A percentile compares a stretch with the other conserved stretches of the same genome.
These are phyloP conservation scores for Kluyveromyces aestuarii DNA, from an alignment of 805 yeast species.

Conservation along the genomic window DNA sequence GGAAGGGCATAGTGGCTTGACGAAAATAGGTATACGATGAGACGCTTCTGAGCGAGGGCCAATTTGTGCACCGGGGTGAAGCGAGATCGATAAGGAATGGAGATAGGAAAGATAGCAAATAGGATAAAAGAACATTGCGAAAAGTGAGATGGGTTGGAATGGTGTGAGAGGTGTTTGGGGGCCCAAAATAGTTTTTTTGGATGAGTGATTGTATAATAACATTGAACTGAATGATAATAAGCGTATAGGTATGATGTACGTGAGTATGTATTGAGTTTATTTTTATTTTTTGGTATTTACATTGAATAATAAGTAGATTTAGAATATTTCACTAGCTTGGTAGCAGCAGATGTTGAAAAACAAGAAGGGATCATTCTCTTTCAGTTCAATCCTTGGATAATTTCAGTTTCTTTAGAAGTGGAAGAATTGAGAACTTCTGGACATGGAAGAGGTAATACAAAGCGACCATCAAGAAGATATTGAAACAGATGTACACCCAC, in stretches of 20 bases:
- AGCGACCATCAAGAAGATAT: constrained; percentile 34
- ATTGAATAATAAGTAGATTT: too few relatives aligned
- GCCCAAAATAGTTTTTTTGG: too few relatives aligned
- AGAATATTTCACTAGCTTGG: neutral
- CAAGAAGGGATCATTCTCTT: neutral
- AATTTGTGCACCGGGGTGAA: neutral
- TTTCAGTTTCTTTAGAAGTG: neutral
- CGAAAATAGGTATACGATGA: too few relatives aligned
- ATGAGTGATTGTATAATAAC: too few relatives aligned
- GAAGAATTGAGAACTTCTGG: constrained; percentile 6
- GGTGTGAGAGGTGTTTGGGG: too few relatives aligned
- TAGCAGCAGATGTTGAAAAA: neutral
- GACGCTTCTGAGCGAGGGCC: neutral
- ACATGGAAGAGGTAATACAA: constrained; percentile 24
- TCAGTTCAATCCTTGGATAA: neutral
- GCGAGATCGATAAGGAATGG: neutral
- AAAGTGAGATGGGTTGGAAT: too few relatives aligned
- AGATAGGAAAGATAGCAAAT: neutral
- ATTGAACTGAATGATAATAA: too few relatives aligned
- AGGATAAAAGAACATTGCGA: too few relatives aligned
- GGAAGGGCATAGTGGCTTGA: neutral
- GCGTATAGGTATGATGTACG: too few relatives aligned
- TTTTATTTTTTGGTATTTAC: too few relatives aligned
- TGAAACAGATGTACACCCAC: constrained; percentile 49
- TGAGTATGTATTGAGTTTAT: too few relatives aligned